Evolutionary conservation across 441 rosid genomes (phyloP).

Genomic region (Euphorbia schlechtendalii): DNA sequence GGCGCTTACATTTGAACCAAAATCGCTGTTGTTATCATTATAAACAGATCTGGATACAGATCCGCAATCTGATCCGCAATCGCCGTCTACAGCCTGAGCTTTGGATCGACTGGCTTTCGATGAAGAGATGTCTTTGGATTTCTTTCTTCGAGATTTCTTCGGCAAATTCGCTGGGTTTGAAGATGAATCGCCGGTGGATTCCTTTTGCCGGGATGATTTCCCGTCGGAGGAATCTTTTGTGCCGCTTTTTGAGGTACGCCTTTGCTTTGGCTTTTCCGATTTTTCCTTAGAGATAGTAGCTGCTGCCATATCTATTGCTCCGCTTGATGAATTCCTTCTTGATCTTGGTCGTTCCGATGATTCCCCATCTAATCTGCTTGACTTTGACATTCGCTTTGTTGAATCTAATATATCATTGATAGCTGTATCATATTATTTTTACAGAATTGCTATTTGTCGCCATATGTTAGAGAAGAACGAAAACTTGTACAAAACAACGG

Average conservation of each 20-base stretch:
- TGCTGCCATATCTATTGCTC: background rate
- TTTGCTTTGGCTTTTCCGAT: conserved; percentile 33
- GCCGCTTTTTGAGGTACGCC: conserved; percentile 40
- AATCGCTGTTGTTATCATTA: conserved; percentile 1
- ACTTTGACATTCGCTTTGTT: conserved; percentile 8
- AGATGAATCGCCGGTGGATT: conserved; percentile 18
- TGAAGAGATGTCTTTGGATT: conserved; percentile 38
- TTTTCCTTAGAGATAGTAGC: conserved; percentile 38
- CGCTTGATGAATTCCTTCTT: conserved; percentile 36
- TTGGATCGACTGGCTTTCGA: conserved; percentile 35
- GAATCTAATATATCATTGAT: too few species aligned
- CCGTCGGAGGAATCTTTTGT: conserved; percentile 21
- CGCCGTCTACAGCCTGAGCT: conserved; percentile 17
- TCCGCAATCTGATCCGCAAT: conserved; percentile 24
- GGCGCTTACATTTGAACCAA: conserved; percentile 9
- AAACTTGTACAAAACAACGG: too few species aligned
- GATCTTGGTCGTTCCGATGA: conserved; percentile 39
- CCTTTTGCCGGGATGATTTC: conserved; percentile 18
- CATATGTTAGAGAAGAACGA: too few species aligned
- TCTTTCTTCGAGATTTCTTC: conserved; percentile 47
- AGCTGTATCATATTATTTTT: too few species aligned
- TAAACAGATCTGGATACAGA: conserved; percentile 15
- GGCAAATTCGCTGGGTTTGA: conserved; percentile 34
- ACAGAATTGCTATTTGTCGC: too few species aligned
- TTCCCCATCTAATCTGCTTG: conserved; percentile 20